Evolutionary conservation across 306 rosid genomes (phyloP), one percentile per base, ranked within the genome.

Genomic region (Biancaea sappan): DNA sequence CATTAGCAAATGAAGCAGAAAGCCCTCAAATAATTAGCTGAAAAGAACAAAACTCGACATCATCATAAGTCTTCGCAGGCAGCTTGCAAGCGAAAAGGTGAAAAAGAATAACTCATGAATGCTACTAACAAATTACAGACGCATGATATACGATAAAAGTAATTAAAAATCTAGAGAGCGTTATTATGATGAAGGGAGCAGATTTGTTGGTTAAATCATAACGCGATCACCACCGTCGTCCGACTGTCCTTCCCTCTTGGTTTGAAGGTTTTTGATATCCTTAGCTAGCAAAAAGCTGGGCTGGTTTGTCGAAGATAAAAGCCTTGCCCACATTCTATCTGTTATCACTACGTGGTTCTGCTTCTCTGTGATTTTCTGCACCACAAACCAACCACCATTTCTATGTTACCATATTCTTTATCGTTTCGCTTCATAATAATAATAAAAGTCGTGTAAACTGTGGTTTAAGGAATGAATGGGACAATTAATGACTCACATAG

Each of bases 251-350:
- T 50, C 84, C 52, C 73, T 80, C 51, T 21, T 80, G 50, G 82
- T 97, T 84, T 72, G 90, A 5, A 46, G n/a, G n/a, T n/a, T n/a
- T n/a, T n/a, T 28, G 16, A 62, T 74, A 71, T 77, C 82, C 71
- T 80, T 87, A 21, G 38, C 53, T 21, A 68, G 66, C 88, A 86
- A 67, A 75, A 94, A 94, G 71, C 99, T 92, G 0, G 99, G 99
- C 68, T 94, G 97, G 73, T 94, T 88, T 12, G 99, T 94, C 7
- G 99, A 94, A 37, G 97, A 94, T 67, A 94, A 83, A 50, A 94
- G 88, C 91, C 99, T 83, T 9, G 99, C 99, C 98, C 99, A 94
- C 99, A 90, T 92, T 83, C 96, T 87, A 67, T 92, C 99, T 4
- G 97, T 88, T 74, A 92, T 94, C 86, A 92, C 99, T 11, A 94